A percentile compares a stretch with the other conserved stretches of the same genome.
phyloP scores from a whole-genome alignment of 78 protist species.

The Dictyostelium brefeldianum region DNA sequence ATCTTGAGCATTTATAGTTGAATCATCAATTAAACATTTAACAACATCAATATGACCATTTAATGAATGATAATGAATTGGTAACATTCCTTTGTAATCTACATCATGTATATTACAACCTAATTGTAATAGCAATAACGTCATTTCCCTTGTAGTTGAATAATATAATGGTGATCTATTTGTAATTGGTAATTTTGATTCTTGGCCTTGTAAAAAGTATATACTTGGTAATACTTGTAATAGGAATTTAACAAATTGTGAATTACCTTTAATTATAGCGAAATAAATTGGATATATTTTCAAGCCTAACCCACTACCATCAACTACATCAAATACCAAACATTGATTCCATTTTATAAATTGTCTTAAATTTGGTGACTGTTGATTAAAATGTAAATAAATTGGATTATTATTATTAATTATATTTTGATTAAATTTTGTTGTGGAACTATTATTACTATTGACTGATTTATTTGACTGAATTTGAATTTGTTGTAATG shows the following conservation, averaged over 20 bases:
- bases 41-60: constrained; percentile 64
- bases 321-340: neutral
- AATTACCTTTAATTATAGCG: neutral
- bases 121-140: constrained; percentile 29
- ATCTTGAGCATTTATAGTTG: constrained; percentile 60
- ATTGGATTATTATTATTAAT: neutral
- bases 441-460: neutral
- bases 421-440: neutral
- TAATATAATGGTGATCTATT: constrained; percentile 33
- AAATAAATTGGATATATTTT: constrained; percentile 7
- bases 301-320: neutral
- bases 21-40: constrained; percentile 58
- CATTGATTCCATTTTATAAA: neutral
- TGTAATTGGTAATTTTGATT: constrained; percentile 4
- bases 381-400: constrained; percentile 5
- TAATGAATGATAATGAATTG: constrained; percentile 59
- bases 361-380: neutral
- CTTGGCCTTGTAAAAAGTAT: neutral
- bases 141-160: constrained; percentile 21
- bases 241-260: neutral
- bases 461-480: neutral
- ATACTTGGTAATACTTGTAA: neutral
- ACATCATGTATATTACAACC: constrained; percentile 17
- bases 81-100: constrained; percentile 38
- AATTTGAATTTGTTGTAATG: no score